These are phyloP conservation scores for Stemphylium lycopersici DNA, from an alignment of 2,329 filamentous ascomycete species.

Conservation along the genomic window DNA sequence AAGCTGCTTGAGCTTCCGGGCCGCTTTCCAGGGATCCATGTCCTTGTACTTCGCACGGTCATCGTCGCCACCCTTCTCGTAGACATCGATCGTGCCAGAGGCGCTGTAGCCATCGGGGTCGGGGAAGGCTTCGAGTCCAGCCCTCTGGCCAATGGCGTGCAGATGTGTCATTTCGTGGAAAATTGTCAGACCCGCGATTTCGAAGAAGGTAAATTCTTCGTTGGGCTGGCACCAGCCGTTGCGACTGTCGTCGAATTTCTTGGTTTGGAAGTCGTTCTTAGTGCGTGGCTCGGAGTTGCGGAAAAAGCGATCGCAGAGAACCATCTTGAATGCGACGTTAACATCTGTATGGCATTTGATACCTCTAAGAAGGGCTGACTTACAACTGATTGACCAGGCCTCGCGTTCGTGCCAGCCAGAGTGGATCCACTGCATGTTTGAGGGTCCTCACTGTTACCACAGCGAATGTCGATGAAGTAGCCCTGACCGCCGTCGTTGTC, in stretches of 20 bases:
- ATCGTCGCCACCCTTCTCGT: constrained; percentile 12
- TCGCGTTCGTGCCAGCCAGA: constrained; percentile 7
- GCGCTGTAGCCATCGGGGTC: constrained; percentile 5
- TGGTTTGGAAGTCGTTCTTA: constrained; percentile 9
- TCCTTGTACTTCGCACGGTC: constrained; percentile 6
- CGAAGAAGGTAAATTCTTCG: constrained; percentile 10
- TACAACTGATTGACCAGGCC: constrained; percentile 8
- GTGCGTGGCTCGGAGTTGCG: constrained; percentile 5
- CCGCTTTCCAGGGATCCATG: constrained; percentile 11
- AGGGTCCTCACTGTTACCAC: constrained; percentile 7
- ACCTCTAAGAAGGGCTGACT: constrained; percentile 11
- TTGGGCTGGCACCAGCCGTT: constrained; percentile 7
- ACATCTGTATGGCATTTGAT: constrained; percentile 11
- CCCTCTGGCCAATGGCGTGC: constrained; percentile 7
- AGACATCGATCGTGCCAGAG: constrained; percentile 8
- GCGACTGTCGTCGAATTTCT: constrained; percentile 8
- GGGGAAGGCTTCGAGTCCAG: constrained; percentile 7
- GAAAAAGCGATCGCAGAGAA: constrained; percentile 11
- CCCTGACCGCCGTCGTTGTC: constrained; percentile 7
- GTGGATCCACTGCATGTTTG: constrained; percentile 10
- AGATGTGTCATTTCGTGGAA: constrained; percentile 13
- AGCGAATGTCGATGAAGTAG: constrained; percentile 11
- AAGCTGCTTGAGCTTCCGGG: constrained; percentile 10
- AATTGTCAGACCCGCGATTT: constrained; percentile 9
- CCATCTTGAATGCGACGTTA: constrained; percentile 8